Conservation (phyloP, 176 grass and related monocot genomes). For the Tuctoria greenei region DNA sequence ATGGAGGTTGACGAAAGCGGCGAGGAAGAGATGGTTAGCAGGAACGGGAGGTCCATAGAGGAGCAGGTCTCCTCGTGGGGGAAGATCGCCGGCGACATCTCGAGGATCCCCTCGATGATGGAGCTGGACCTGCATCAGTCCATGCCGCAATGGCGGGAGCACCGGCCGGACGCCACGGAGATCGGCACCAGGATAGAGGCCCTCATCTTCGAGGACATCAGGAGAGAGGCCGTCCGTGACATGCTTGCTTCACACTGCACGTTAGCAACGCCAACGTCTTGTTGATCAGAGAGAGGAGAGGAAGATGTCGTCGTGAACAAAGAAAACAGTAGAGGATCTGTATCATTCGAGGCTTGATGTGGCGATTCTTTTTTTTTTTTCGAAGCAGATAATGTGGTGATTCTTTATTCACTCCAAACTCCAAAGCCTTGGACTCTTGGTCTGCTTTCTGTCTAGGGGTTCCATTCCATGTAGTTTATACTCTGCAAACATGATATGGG, state of each 20-base stretch:
- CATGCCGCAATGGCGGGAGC: conserved; percentile 51
- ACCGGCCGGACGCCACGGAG: conserved; percentile 37
- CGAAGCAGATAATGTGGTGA: too few relatives aligned
- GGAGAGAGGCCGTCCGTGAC: conserved; percentile 58
- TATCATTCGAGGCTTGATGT: conserved; percentile 41
- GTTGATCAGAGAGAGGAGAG: conserved; percentile 33
- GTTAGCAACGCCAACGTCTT: conserved; percentile 43
- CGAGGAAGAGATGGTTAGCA: conserved; percentile 31
- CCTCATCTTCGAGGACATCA: conserved; percentile 89
- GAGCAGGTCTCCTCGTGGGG: conserved; percentile 67
- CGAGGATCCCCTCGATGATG: conserved; percentile 56
- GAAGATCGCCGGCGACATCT: conserved; percentile 57
- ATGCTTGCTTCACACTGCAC: conserved; percentile 64
- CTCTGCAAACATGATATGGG: conserved; percentile 20
- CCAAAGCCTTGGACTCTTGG: conserved; percentile 35
- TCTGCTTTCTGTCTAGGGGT: conserved; percentile 11
- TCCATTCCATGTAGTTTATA: conserved; percentile 42
- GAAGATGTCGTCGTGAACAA: background rate
- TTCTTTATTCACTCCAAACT: background rate
- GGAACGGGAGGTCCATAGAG: conserved; percentile 27
- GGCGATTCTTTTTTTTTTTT: conserved; percentile 25
- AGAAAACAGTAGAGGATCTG: background rate
- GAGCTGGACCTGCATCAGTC: conserved; percentile 54
- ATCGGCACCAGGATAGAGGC: conserved; percentile 71
- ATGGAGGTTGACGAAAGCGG: conserved; percentile 36